A percentile compares a stretch with the other conserved stretches of the same genome.
Evolutionary conservation across 495 filamentous ascomycete species (phyloP).

Genomic region (Annulohypoxylon nitens): DNA sequence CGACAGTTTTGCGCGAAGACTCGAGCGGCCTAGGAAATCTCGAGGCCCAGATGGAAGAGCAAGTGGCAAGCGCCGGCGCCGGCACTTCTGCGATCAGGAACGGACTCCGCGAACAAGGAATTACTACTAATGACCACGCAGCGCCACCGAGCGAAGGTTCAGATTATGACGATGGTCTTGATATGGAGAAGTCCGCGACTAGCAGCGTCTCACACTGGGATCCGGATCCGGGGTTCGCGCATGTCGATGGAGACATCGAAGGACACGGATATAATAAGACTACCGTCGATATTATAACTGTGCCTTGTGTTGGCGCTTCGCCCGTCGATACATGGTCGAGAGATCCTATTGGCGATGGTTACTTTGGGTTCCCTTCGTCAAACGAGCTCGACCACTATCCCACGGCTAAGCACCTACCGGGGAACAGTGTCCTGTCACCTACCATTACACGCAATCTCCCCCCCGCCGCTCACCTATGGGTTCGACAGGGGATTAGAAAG

Average conservation of each 20-base stretch:
- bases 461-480: constrained; percentile 54
- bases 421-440: constrained; percentile 48
- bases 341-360: constrained; percentile 53
- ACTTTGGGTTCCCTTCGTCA: constrained; percentile 47
- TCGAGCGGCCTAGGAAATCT: constrained; percentile 11
- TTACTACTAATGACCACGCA: constrained; percentile 10
- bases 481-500: constrained; percentile 57
- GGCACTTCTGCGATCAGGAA: constrained; percentile 22
- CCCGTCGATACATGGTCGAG: constrained; percentile 60
- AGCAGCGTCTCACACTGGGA: constrained; percentile 44
- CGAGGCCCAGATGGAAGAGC: constrained; percentile 35
- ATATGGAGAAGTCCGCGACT: constrained; percentile 34
- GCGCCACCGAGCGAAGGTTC: constrained; percentile 29
- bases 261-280: constrained; percentile 61
- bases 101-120: constrained; percentile 1
- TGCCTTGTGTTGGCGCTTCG: constrained; percentile 62
- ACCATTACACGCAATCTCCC: constrained; percentile 50
- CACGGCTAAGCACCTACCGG: constrained; percentile 49
- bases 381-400: constrained; percentile 44
- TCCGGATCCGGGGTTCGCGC: constrained; percentile 56
- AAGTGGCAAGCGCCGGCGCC: constrained; percentile 4
- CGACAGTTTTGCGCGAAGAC: constrained; percentile 21
- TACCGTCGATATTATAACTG: constrained; percentile 61
- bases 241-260: constrained; percentile 57
- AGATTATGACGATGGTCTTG: constrained; percentile 24